Evolutionary conservation across 2,329 filamentous ascomycete species (phyloP), one percentile per base, ranked within the genome.

Genomic region (Sordariomycetes sp.): DNA sequence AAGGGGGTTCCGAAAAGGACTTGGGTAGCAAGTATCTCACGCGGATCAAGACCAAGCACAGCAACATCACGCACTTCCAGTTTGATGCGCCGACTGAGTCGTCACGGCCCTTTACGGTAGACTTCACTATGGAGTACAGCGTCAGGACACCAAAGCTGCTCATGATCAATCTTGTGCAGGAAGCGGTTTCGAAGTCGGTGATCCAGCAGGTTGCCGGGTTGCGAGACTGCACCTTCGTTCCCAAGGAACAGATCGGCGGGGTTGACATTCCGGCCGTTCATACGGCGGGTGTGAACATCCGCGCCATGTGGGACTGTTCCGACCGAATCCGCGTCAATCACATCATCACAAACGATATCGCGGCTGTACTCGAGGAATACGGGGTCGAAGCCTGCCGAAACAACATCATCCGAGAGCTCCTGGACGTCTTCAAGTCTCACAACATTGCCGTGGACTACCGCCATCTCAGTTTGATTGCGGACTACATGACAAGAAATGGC

Each of bases 401-500:
- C 62, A 89, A 85, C 63, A 97, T 99, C 67, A 88, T 97, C 52
- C 81, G 82, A 59, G 94, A 99, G 74, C 83, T 99, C 67, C 82
- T 85, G 58, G 82, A 80, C 51, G 93, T 99, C 62, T 99, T 99
- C 79, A 79, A 81, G 55, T 86, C 87, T 68, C 93, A 99, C 83
- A 89, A 89, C 67, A 99, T 99, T 76, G 82, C 80, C 60, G 94
- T 99, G 57, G 92, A 99, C 70, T 85, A 88, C 63, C 85, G 94
- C 57, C 95, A 99, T 75, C 75, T 99, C 64, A 97, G 94, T 73
- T 80, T 99, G 64, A 97, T 99, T 65, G 93, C 89, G 53, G 94
- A 99, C 71, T 90, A 90, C 71, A 99, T 99, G 94, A 99, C 94
- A n/a, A 83, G 93, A 57, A 87, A 86, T 60, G 94, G 94, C 63